A percentile compares a stretch with the other conserved stretches of the same genome.
phyloP scores from a whole-genome alignment of 495 filamentous ascomycete genomes.

The Penicillium arizonense region DNA sequence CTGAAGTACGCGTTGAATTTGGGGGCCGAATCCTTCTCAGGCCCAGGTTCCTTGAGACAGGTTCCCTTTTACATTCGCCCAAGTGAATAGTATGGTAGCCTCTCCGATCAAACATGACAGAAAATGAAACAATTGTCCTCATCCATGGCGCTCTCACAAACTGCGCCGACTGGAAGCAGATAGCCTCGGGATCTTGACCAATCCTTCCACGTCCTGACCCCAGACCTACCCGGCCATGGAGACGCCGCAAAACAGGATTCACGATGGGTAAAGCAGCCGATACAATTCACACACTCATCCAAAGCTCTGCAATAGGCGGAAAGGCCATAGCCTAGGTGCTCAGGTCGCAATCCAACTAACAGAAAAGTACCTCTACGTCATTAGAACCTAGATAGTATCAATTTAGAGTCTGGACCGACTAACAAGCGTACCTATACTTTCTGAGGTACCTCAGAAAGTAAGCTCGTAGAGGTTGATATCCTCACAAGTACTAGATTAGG shows the following conservation, averaged over 20 bases:
- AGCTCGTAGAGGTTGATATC: too few species aligned
- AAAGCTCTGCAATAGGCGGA: neutral
- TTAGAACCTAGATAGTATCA: too few species aligned
- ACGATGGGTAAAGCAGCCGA: neutral
- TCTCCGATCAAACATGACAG: too few species aligned
- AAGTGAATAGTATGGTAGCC: too few species aligned
- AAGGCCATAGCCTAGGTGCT: slow-evolving; percentile 4
- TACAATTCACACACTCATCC: neutral
- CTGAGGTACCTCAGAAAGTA: too few species aligned
- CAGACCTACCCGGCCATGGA: slow-evolving; percentile 5
- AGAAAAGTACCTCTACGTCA: neutral
- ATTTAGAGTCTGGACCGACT: too few species aligned
- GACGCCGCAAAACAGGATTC: neutral
- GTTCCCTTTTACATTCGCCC: too few species aligned
- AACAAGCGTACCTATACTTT: too few species aligned
- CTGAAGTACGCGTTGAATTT: too few species aligned
- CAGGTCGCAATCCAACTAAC: neutral
- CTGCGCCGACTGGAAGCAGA: neutral
- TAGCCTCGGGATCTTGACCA: neutral
- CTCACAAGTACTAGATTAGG: too few species aligned
- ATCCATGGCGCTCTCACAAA: slow-evolving; percentile 2
- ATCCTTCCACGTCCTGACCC: slow-evolving; percentile 3
- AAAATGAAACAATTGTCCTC: neutral
- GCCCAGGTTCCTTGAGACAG: too few species aligned
- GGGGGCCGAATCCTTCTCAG: too few species aligned